Conservation (phyloP, 2,329 filamentous ascomycete genomes). For the Alternaria panax region DNA sequence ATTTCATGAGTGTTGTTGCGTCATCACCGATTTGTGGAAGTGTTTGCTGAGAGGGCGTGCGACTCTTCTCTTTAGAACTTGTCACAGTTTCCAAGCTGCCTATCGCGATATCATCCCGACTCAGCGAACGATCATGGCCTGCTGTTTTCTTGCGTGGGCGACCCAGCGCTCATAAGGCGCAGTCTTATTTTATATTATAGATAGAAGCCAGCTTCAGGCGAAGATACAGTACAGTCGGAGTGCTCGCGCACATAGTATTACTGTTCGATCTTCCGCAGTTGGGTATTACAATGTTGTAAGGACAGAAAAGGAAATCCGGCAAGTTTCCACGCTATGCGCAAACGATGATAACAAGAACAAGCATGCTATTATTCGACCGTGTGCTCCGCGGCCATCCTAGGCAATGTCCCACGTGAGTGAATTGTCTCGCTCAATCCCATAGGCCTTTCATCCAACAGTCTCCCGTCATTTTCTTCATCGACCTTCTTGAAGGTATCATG, state of each 20-base stretch:
- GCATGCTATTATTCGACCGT: slow-evolving; percentile 9
- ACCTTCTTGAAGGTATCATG: slow-evolving; percentile 19
- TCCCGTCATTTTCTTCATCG: slow-evolving; percentile 26
- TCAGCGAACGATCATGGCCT: not conserved
- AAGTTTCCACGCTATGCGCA: not conserved
- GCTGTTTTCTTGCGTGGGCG: not conserved
- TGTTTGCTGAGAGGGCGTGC: not conserved
- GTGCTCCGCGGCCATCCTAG: slow-evolving; percentile 21
- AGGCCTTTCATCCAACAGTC: slow-evolving; percentile 25
- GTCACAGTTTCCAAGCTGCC: not conserved
- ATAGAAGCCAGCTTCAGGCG: slow-evolving; percentile 1
- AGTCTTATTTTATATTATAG: not conserved
- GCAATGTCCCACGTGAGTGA: slow-evolving; percentile 21
- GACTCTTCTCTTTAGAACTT: not conserved
- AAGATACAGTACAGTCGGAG: not conserved
- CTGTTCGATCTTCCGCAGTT: not conserved
- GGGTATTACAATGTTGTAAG: not conserved
- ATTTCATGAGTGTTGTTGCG: not conserved
- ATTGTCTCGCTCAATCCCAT: slow-evolving; percentile 29
- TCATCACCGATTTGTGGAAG: not conserved
- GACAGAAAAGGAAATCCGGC: not conserved
- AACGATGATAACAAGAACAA: not conserved
- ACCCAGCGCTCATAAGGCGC: not conserved
- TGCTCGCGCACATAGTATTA: not conserved
- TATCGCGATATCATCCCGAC: not conserved